Evolutionary conservation across 257 asterid genomes (phyloP), one percentile per base, ranked within the genome.

Genomic region (Pogostemon cablin): DNA sequence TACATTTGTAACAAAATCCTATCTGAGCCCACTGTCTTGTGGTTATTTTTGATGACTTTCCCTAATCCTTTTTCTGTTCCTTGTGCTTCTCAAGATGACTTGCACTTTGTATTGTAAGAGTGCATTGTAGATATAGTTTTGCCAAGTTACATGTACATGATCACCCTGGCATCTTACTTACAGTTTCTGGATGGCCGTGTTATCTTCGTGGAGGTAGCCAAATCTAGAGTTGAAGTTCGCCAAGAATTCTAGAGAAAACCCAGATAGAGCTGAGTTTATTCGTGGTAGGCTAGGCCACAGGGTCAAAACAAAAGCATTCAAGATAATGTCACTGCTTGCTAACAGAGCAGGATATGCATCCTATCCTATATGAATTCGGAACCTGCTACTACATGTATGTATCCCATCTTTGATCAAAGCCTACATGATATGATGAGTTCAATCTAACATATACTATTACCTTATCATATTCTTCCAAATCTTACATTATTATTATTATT

Each of bases 141-240:
- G 68, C 3, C 2, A 47, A 1, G 53, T 10, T 46, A 7, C 43
- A 62, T 68, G 37, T 54, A 25, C 25, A 39, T 32, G 62, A 58
- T 44, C 41, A 46, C 12, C 62, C 61, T 57, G 43, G 5, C 37
- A 10, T 55, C 55, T n/a, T 12, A 57, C 37, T 12, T 83, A 78
- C 82, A 91, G 96, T 91, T 89, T 77, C 84, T 87, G 71, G 96
- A 91, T 81, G 97, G 97, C 49, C 80, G 97, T 59, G 96, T 91
- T 3, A 89, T 89, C 35, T 91, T 91, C 43, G 97, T 87, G 57
- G 96, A 91, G 82, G 76, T 79, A 9, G 91, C 97, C 40, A 91
- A 84, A 77, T 59, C 93, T 47, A 86, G 85, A 76, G 69, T 85
- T 8, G 84, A 82, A 67, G 80, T 74, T 48, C 81, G 77, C 5